Base-by-base conservation (phyloP, 345 rosid genomes). In the Murraya paniculata region DNA sequence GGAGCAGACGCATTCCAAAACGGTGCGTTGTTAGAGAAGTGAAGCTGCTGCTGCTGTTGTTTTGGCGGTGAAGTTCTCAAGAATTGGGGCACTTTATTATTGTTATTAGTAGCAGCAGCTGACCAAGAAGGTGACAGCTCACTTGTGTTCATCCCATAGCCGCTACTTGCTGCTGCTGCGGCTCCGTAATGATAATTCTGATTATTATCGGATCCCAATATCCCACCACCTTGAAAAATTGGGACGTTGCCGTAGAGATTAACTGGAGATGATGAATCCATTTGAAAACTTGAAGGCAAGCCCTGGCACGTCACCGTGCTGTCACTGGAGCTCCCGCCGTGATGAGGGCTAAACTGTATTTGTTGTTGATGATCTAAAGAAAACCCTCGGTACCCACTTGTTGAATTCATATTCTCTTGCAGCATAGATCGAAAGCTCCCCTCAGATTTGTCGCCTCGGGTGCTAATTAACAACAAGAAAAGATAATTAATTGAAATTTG, bases 1-100 rank as follows among this genome's bases (percentile, higher is more conserved):
- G 85, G 64, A 0, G 89, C 86, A 30, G 91, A 86, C 2, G 91
- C 93, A 67, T 92, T 92, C 99, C 99, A 96, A 77, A 91, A 94
- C 22, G 95, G 90, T 6, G 97, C 90, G 84, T 96, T 94, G 79
- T 96, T 96, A 71, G 99, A 94, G 82, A 96, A 92, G 33, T 91
- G 92, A 94, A 82, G 70, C 91, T 86, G 85, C 18, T 83, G 78
- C 5, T 81, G 83, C 21, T 84, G 58, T 59, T 86, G 91, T 80
- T 90, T 90, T 9, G 90, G 95, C 0, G 98, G 90, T 2, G 98
- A 88, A 71, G 77, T 81, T 79, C 96, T 87, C 65, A 90, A 58
- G 88, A 93, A 90, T 27, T 80, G 89, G 39, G 93, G 88, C 45
- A 81, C 87, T 79, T 87, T 90, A 14, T 61, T 72, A 53, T 53